These are phyloP conservation scores for Ceratocystis cubensis DNA, from an alignment of 2,329 filamentous ascomycete genomes.

Conservation along the genomic window DNA sequence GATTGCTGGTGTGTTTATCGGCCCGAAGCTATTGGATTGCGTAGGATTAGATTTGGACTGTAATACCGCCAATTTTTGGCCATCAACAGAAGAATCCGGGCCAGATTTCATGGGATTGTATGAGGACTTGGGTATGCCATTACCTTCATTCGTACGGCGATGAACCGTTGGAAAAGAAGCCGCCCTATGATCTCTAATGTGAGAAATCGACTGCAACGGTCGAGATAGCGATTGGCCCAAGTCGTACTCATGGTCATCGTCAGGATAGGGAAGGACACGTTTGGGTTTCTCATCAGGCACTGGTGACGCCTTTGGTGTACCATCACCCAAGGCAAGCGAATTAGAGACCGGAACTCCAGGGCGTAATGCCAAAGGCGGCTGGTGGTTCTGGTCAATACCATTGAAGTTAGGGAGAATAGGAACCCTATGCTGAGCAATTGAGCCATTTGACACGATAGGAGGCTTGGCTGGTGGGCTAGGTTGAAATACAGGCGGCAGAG, in stretches of 20 bases:
- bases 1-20: not conserved
- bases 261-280: constrained; percentile 16
- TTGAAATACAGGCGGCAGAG: not conserved
- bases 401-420: not conserved
- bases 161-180: not conserved
- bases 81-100: not conserved
- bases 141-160: not conserved
- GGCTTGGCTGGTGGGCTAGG: not conserved
- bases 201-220: not conserved
- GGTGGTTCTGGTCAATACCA: not conserved
- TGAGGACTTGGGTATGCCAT: constrained; percentile 3
- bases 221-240: not conserved
- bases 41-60: not conserved
- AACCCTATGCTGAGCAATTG: not conserved
- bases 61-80: not conserved
- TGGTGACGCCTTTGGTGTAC: not conserved
- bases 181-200: not conserved
- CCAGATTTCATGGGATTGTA: not conserved
- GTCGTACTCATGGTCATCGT: constrained; percentile 11
- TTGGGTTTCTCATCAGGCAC: not conserved
- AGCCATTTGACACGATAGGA: not conserved
- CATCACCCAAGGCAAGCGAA: not conserved
- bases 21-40: not conserved
- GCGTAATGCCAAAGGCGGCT: constrained; percentile 7
- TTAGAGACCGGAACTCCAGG: constrained; percentile 11